phyloP scores from a whole-genome alignment of 1,284 basidiomycete genomes.

The Singerocomus inundabilis region DNA sequence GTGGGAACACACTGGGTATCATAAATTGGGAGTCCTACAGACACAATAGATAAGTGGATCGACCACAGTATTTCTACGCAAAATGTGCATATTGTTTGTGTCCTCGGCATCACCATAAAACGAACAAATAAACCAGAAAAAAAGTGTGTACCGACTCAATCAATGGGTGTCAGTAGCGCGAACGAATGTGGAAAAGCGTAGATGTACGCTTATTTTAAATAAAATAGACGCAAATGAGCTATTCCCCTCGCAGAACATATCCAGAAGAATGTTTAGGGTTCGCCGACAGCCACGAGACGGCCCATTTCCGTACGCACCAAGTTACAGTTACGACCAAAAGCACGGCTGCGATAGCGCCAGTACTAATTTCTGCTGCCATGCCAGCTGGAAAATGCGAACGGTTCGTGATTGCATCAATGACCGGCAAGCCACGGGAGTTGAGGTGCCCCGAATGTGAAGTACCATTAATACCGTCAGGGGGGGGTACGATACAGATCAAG shows the following conservation, averaged over 20 bases:
- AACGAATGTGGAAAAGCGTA: too few relatives aligned
- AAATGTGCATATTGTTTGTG: too few relatives aligned
- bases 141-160: too few relatives aligned
- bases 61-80: too few relatives aligned
- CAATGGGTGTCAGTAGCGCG: too few relatives aligned
- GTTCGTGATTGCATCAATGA: too few relatives aligned
- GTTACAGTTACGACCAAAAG: slow-evolving; percentile 39
- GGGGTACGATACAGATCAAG: slow-evolving; percentile 65
- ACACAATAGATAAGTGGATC: too few relatives aligned
- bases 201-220: not conserved
- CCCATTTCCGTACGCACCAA: slow-evolving; percentile 54
- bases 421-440: not conserved
- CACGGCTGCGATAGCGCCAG: slow-evolving; percentile 54
- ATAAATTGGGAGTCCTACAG: too few relatives aligned
- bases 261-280: not conserved
- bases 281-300: slow-evolving; percentile 29
- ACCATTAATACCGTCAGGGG: slow-evolving; percentile 45
- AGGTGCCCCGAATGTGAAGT: slow-evolving; percentile 66
- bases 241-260: slow-evolving; percentile 9
- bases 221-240: not conserved
- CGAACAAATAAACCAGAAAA: too few relatives aligned
- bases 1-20: too few relatives aligned
- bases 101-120: too few relatives aligned
- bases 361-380: slow-evolving; percentile 49
- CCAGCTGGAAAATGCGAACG: slow-evolving; percentile 25